Conservation (phyloP, 2,329 filamentous ascomycete genomes). For the Alternaria sp. region DNA sequence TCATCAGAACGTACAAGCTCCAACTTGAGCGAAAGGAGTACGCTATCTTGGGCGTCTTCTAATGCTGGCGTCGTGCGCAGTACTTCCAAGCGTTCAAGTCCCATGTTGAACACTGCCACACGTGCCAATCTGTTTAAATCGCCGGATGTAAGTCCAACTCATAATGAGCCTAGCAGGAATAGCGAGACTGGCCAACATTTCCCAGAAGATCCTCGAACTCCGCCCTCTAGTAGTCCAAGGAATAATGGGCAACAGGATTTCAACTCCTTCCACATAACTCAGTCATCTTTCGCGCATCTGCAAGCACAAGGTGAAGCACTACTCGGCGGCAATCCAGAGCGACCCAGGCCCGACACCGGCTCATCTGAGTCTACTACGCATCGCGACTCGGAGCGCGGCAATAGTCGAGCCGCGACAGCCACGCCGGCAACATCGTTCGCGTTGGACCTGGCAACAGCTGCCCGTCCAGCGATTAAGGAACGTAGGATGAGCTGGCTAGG, state of each 20-base stretch:
- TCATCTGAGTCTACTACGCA: conserved; percentile 40
- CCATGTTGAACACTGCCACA: conserved; percentile 46
- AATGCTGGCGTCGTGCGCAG: conserved; percentile 55
- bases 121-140: conserved; percentile 46
- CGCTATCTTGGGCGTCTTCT: conserved; percentile 54
- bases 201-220: conserved; percentile 35
- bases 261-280: conserved; percentile 62
- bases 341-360: conserved; percentile 42
- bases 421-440: conserved; percentile 40
- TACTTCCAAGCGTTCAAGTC: conserved; percentile 56
- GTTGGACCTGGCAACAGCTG: conserved; percentile 26
- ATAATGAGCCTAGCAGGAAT: conserved; percentile 26
- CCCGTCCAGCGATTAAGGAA: conserved; percentile 30
- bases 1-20: conserved; percentile 62
- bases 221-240: conserved; percentile 48
- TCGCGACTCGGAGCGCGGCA: conserved; percentile 35
- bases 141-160: conserved; percentile 46
- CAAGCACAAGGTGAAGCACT: conserved; percentile 63
- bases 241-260: conserved; percentile 51
- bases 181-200: conserved; percentile 32
- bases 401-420: conserved; percentile 35
- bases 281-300: conserved; percentile 59
- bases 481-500: conserved; percentile 51
- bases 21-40: conserved; percentile 63
- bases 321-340: conserved; percentile 55